Percentiles rank a stretch among this genome's conserved stretches.
phyloP scores from a whole-genome alignment of 2,329 filamentous ascomycete species.

The Penicillium digitatum region DNA sequence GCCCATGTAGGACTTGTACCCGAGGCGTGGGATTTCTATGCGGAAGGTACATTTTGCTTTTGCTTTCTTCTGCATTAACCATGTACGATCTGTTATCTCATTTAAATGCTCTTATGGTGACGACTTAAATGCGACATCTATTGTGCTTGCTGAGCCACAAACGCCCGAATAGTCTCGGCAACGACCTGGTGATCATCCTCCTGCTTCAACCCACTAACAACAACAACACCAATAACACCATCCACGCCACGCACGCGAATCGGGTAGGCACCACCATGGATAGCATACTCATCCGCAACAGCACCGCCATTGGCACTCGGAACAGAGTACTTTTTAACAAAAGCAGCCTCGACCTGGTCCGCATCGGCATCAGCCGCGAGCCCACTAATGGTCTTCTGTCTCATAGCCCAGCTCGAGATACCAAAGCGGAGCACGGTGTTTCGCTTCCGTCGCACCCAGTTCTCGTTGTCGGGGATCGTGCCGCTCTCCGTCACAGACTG shows the following conservation, averaged over 20 bases:
- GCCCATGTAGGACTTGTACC: neutral
- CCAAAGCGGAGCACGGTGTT: slow-evolving; percentile 70
- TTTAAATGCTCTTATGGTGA: neutral
- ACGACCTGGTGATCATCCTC: slow-evolving; percentile 74
- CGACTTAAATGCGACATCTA: slow-evolving; percentile 1
- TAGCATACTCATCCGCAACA: slow-evolving; percentile 60
- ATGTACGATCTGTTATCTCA: neutral
- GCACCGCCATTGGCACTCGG: slow-evolving; percentile 47
- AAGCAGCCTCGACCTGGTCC: slow-evolving; percentile 58
- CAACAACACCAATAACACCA: slow-evolving; percentile 69
- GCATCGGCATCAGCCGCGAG: slow-evolving; percentile 16
- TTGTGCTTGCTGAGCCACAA: slow-evolving; percentile 27
- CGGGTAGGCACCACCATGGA: slow-evolving; percentile 73
- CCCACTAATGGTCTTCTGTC: slow-evolving; percentile 54
- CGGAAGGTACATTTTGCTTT: neutral
- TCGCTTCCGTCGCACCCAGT: slow-evolving; percentile 67
- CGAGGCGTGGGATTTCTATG: neutral
- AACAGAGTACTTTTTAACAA: slow-evolving; percentile 63
- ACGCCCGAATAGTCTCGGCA: slow-evolving; percentile 62
- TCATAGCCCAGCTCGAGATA: slow-evolving; percentile 66
- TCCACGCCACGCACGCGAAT: slow-evolving; percentile 69
- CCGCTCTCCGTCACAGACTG: slow-evolving; percentile 65
- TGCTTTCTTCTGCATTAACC: neutral
- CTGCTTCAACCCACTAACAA: slow-evolving; percentile 72
- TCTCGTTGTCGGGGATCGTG: slow-evolving; percentile 66